These are phyloP conservation scores for Xylaria arbuscula DNA, from an alignment of 2,329 filamentous ascomycete genomes.

Conservation along the genomic window DNA sequence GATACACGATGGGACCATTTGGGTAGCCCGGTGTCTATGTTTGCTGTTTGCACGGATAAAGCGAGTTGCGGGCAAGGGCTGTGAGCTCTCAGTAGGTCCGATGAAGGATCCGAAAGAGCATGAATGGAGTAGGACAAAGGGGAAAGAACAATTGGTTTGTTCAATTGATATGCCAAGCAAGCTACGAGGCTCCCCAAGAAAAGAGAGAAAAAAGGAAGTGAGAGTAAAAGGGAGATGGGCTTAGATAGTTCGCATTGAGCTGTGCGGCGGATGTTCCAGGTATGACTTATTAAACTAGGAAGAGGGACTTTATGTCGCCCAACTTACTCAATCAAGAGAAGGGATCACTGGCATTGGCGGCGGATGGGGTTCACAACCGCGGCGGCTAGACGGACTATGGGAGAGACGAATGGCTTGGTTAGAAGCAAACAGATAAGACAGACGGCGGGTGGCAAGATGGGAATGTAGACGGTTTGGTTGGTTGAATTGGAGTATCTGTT, in stretches of 20 bases:
- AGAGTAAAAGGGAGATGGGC: not conserved
- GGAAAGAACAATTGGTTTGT: constrained; percentile 7
- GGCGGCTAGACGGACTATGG: not conserved
- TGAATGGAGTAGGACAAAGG: not conserved
- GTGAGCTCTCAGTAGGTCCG: not conserved
- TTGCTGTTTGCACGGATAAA: constrained; percentile 7
- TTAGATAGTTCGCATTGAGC: not conserved
- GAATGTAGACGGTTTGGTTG: not conserved
- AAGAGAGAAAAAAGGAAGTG: not conserved
- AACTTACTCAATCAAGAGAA: constrained; percentile 27
- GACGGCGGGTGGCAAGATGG: not conserved
- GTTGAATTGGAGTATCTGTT: not conserved
- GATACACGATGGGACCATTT: not conserved
- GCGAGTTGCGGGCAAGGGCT: constrained; percentile 5
- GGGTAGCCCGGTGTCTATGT: not conserved
- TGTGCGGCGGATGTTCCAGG: not conserved
- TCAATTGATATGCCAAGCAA: not conserved
- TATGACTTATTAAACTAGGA: constrained; percentile 12
- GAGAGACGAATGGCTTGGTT: not conserved
- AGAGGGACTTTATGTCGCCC: not conserved
- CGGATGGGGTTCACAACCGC: constrained; percentile 8
- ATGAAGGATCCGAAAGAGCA: constrained; percentile 12
- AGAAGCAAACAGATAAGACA: not conserved
- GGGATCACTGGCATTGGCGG: constrained; percentile 25
- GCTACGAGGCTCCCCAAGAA: constrained; percentile 1